These are phyloP conservation scores for Scedosporium dehoogii DNA, from an alignment of 2,329 filamentous ascomycete genomes.

Conservation along the genomic window DNA sequence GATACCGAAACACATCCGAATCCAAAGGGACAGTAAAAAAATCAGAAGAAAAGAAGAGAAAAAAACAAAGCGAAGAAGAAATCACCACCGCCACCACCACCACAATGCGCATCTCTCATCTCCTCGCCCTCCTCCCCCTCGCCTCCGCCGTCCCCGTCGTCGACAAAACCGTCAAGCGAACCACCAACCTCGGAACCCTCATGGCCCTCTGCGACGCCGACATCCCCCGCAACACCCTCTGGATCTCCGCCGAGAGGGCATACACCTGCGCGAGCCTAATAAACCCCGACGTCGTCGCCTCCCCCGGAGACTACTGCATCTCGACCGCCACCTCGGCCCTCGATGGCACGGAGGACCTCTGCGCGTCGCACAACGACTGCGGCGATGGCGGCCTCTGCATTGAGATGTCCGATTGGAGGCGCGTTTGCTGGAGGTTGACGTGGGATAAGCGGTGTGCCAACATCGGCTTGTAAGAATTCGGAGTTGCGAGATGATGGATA, in stretches of 20 bases:
- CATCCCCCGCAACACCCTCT: constrained; percentile 2
- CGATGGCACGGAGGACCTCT: background rate
- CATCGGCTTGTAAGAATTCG: background rate
- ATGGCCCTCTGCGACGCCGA: constrained; percentile 3
- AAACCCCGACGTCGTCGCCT: background rate
- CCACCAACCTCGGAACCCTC: background rate
- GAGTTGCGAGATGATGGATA: background rate
- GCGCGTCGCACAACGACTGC: background rate
- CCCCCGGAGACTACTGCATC: constrained; percentile 2
- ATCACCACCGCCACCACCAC: background rate
- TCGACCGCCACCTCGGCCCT: background rate
- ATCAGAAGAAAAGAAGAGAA: background rate
- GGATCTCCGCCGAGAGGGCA: constrained; percentile 1
- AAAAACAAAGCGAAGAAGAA: background rate
- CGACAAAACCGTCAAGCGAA: background rate
- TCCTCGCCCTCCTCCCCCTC: constrained; percentile 3
- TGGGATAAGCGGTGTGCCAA: background rate
- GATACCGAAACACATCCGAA: background rate
- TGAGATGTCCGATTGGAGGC: background rate
- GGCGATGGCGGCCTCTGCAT: background rate
- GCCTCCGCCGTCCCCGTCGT: background rate
- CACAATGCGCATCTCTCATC: background rate
- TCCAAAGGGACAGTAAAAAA: background rate
- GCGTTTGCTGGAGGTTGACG: constrained; percentile 3
- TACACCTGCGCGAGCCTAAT: background rate